These are phyloP conservation scores for Stemphylium lycopersici DNA, from an alignment of 2,329 filamentous ascomycete species.

Conservation along the genomic window DNA sequence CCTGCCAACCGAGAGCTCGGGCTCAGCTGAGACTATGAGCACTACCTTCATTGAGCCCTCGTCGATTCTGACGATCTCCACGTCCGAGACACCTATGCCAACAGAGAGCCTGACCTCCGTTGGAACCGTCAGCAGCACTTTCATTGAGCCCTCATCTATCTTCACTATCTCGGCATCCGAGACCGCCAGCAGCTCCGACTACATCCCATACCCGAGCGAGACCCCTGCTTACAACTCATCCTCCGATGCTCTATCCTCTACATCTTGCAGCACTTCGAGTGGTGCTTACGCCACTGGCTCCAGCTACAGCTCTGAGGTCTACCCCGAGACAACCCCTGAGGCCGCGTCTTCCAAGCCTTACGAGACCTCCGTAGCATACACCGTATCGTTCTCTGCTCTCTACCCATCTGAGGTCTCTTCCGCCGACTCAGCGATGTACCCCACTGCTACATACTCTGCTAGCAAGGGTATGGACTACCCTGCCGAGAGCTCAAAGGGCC, in stretches of 20 bases:
- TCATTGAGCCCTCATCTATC: conserved; percentile 3
- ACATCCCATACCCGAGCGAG: neutral
- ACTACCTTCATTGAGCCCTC: neutral
- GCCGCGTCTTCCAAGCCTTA: conserved; percentile 18
- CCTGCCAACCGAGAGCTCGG: neutral
- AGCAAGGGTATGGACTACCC: conserved; percentile 9
- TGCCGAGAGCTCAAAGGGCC: conserved; percentile 7
- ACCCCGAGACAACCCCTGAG: conserved; percentile 17
- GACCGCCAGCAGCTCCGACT: conserved; percentile 2
- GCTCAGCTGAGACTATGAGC: neutral
- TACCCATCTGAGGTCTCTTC: conserved; percentile 1
- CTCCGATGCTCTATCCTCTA: conserved; percentile 18
- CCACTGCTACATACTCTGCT: conserved; percentile 3
- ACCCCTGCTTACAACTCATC: neutral
- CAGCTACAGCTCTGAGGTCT: conserved; percentile 5
- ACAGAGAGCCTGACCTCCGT: neutral
- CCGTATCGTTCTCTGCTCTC: neutral
- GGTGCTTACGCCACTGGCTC: conserved; percentile 11
- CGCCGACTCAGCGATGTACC: neutral
- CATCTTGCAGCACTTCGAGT: conserved; percentile 23
- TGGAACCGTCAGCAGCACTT: neutral
- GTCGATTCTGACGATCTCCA: neutral
- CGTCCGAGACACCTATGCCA: neutral
- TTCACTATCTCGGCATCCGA: conserved; percentile 1
- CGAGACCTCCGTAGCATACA: conserved; percentile 6